Percentiles rank a stretch among this genome's conserved stretches.
Evolutionary conservation across 495 filamentous ascomycete species (phyloP).

Genomic region (Penicillium riverlandense): DNA sequence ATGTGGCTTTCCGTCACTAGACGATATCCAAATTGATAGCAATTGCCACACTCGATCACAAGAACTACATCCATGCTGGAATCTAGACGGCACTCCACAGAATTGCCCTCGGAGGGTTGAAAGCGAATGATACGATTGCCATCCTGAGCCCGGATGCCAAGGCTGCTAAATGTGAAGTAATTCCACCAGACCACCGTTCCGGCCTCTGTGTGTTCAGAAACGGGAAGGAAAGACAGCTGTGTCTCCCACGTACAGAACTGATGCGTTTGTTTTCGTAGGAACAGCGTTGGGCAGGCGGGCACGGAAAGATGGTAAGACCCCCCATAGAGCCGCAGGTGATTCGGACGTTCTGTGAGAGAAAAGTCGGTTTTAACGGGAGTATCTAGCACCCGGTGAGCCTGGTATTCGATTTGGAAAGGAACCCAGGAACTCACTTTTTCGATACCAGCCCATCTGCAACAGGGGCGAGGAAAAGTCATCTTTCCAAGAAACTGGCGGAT

Average conservation of each 20-base stretch:
- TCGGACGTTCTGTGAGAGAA: constrained; percentile 26
- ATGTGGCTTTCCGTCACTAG: constrained; percentile 7
- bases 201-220: constrained; percentile 23
- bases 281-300: constrained; percentile 33
- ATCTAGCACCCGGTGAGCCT: constrained; percentile 9
- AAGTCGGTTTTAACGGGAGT: constrained; percentile 26
- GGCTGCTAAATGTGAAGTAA: constrained; percentile 30
- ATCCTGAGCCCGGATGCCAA: constrained; percentile 22
- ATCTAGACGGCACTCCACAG: constrained; percentile 5
- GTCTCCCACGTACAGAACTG: constrained; percentile 28
- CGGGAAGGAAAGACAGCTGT: constrained; percentile 21
- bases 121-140: constrained; percentile 17
- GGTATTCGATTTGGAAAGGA: neutral
- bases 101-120: constrained; percentile 9
- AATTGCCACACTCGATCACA: constrained; percentile 20
- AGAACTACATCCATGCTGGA: constrained; percentile 10
- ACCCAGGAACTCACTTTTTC: constrained; percentile 23
- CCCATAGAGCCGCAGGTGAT: constrained; percentile 31
- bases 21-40: constrained; percentile 22
- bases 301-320: constrained; percentile 33
- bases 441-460: constrained; percentile 34
- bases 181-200: constrained; percentile 36
- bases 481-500: constrained; percentile 20
- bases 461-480: constrained; percentile 28
- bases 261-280: constrained; percentile 38